Evolutionary conservation across 2,329 filamentous ascomycete species (phyloP).

Genomic region (Aspergillus niger): DNA sequence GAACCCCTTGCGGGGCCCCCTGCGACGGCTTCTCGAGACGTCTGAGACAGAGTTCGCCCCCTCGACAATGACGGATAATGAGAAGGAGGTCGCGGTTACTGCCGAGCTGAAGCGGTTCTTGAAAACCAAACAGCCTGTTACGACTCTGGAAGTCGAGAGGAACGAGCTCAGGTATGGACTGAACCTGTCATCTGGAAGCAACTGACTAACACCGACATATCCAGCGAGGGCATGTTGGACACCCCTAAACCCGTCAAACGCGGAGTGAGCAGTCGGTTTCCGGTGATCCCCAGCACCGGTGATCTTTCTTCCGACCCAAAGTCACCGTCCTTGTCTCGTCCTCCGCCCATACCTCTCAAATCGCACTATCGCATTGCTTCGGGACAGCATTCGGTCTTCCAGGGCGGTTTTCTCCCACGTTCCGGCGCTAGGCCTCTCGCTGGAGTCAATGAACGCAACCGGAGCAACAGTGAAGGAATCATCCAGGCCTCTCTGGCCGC

Average conservation of each 20-base stretch:
- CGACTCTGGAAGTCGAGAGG: constrained; percentile 47
- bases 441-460: constrained; percentile 62
- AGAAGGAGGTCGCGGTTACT: constrained; percentile 62
- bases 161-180: constrained; percentile 45
- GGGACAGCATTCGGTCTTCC: constrained; percentile 40
- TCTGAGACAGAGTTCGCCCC: constrained; percentile 66
- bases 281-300: constrained; percentile 53
- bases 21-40: constrained; percentile 66
- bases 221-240: constrained; percentile 71
- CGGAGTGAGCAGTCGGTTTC: constrained; percentile 58
- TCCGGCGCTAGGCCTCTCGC: constrained; percentile 72
- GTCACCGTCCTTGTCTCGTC: constrained; percentile 66
- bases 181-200: neutral
- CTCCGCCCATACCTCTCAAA: constrained; percentile 75
- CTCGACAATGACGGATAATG: constrained; percentile 57
- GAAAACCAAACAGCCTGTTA: constrained; percentile 47
- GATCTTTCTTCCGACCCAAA: constrained; percentile 69
- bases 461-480: constrained; percentile 65
- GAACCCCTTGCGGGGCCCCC: constrained; percentile 81
- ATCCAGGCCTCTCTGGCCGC: constrained; percentile 49
- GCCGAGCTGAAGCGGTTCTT: constrained; percentile 62
- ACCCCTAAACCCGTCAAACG: constrained; percentile 71
- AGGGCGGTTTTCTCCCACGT: constrained; percentile 58
- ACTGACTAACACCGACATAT: constrained; percentile 31
- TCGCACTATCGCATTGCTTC: constrained; percentile 71